Conservation (phyloP, 441 rosid genomes). For the Aleurites moluccanus region DNA sequence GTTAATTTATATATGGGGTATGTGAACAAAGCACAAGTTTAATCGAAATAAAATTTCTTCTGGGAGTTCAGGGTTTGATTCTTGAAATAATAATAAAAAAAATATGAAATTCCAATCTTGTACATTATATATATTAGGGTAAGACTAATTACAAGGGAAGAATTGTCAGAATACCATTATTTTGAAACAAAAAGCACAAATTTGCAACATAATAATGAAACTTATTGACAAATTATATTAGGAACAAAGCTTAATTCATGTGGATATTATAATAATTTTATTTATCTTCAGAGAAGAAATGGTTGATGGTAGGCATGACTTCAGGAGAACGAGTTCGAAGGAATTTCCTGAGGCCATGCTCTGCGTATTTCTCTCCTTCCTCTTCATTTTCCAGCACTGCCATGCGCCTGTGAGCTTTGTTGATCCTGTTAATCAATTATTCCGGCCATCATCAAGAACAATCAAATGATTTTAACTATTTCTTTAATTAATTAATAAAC, state of each 20-base stretch:
- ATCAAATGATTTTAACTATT: not conserved
- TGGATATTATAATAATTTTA: not conserved
- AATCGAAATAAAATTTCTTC: no score
- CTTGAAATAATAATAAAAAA: no score
- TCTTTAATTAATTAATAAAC: not conserved
- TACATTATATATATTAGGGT: no score
- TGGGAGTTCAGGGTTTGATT: no score
- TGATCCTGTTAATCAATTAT: constrained; percentile 29
- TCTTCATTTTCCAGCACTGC: constrained; percentile 49
- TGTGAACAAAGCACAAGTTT: no score
- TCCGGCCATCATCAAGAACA: not conserved
- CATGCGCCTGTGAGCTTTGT: constrained; percentile 39
- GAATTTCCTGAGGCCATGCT: constrained; percentile 48
- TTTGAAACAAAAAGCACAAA: not conserved
- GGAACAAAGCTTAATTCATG: no score
- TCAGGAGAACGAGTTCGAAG: constrained; percentile 40
- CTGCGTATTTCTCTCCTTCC: constrained; percentile 56
- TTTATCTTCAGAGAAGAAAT: constrained; percentile 50
- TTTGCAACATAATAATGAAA: not conserved
- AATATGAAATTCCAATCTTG: no score
- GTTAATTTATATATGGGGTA: no score
- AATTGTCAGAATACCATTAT: not conserved
- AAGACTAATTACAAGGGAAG: not conserved
- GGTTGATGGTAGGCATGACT: constrained; percentile 58
- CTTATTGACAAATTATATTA: not conserved